phyloP scores from a whole-genome alignment of 805 yeast genomes.

The Candida pseudoglaebosa region DNA sequence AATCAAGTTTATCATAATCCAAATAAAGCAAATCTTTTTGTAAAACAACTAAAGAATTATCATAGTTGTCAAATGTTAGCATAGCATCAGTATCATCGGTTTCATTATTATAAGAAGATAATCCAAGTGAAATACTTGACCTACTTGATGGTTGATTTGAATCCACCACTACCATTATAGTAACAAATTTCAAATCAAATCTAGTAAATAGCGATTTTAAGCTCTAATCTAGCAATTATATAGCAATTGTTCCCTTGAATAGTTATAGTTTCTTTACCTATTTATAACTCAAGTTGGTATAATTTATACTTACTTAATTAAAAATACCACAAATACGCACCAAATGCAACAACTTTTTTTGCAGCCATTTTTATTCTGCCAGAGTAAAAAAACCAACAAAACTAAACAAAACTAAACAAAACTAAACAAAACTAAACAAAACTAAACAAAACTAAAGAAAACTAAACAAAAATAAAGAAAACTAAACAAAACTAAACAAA shows the following conservation, averaged over 20 bases:
- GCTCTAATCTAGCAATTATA: conserved; percentile 1
- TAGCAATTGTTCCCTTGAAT: neutral
- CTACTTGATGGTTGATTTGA: neutral
- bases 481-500: too few species aligned
- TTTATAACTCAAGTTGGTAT: neutral
- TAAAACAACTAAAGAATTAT: neutral
- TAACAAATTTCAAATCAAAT: neutral
- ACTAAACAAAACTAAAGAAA: too few species aligned
- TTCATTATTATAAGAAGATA: neutral
- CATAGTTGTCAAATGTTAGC: neutral
- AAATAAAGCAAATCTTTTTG: neutral
- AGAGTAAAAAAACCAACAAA: too few species aligned
- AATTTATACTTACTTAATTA: neutral
- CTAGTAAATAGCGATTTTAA: neutral
- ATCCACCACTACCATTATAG: neutral
- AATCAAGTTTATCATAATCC: neutral
- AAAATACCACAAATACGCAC: neutral
- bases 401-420: too few species aligned
- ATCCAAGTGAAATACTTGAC: neutral
- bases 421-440: too few species aligned
- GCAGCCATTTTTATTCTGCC: neutral
- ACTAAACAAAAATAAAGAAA: too few species aligned
- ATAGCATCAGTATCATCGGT: neutral
- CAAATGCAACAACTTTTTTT: neutral
- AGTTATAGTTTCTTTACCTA: neutral